A percentile compares a stretch with the other conserved stretches of the same genome.
These are phyloP conservation scores for Periconia sp. DNA, from an alignment of 2,329 filamentous ascomycete genomes.

Conservation along the genomic window DNA sequence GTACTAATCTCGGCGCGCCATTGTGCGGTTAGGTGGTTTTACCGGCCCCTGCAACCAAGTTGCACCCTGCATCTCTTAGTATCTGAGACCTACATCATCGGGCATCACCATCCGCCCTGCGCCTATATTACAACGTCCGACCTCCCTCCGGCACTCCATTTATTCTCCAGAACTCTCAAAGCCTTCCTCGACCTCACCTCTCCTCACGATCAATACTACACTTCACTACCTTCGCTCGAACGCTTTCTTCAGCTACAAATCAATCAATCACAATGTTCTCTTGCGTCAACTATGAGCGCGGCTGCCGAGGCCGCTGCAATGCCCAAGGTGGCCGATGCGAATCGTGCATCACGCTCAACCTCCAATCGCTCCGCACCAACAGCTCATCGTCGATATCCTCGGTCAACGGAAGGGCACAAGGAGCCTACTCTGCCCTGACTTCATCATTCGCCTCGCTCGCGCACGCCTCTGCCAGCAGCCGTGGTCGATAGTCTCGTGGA, in stretches of 20 bases:
- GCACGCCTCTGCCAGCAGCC: slow-evolving; percentile 29
- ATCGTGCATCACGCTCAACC: slow-evolving; percentile 48
- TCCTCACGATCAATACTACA: background rate
- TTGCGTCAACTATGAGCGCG: slow-evolving; percentile 52
- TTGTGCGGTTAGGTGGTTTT: background rate
- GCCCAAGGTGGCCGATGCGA: slow-evolving; percentile 43
- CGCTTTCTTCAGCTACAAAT: slow-evolving; percentile 5
- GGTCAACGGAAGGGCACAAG: slow-evolving; percentile 24
- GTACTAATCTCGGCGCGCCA: slow-evolving; percentile 2
- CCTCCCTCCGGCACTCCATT: slow-evolving; percentile 4
- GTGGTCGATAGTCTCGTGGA: slow-evolving; percentile 26
- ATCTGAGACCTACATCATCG: slow-evolving; percentile 39
- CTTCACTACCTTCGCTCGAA: background rate
- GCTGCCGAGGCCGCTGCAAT: slow-evolving; percentile 52
- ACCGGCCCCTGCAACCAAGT: background rate
- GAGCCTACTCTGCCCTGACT: slow-evolving; percentile 48
- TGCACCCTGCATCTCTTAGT: slow-evolving; percentile 4
- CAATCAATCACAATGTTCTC: slow-evolving; percentile 46
- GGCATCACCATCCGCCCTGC: slow-evolving; percentile 25
- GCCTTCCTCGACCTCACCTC: background rate
- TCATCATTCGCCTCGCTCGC: slow-evolving; percentile 49
- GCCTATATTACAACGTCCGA: slow-evolving; percentile 31
- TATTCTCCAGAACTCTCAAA: background rate
- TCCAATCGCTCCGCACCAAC: slow-evolving; percentile 39
- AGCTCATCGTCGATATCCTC: slow-evolving; percentile 42